These are phyloP conservation scores for Candida jianshihensis DNA, from an alignment of 805 yeast genomes.

Conservation along the genomic window DNA sequence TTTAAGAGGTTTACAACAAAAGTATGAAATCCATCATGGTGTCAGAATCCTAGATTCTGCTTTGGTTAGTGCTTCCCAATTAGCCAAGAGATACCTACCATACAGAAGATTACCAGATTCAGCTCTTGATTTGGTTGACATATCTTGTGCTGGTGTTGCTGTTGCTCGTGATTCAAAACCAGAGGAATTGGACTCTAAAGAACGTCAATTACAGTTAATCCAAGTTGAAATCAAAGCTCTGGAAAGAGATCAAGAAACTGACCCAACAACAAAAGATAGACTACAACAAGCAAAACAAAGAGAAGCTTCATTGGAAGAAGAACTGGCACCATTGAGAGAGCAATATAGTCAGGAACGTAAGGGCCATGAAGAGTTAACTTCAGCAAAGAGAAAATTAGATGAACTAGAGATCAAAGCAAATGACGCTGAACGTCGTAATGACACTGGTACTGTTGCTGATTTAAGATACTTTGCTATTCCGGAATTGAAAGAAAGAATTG, in stretches of 20 bases:
- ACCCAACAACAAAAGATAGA: conserved; percentile 77
- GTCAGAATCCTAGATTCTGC: conserved; percentile 94
- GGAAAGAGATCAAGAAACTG: conserved; percentile 90
- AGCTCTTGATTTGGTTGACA: conserved; percentile 94
- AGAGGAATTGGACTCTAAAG: conserved; percentile 89
- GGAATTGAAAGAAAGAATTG: conserved; percentile 72
- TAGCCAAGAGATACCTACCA: conserved; percentile 90
- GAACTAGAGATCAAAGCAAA: conserved; percentile 88
- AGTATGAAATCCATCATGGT: conserved; percentile 96
- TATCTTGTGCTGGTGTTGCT: conserved; percentile 94
- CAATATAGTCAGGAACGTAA: conserved; percentile 80
- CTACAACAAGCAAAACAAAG: conserved; percentile 70
- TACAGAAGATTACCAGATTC: conserved; percentile 95
- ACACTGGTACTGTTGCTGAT: conserved; percentile 91
- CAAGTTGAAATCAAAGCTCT: conserved; percentile 96
- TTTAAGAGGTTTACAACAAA: conserved; percentile 90
- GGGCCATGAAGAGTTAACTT: conserved; percentile 85
- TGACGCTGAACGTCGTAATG: conserved; percentile 97
- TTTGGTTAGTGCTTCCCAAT: conserved; percentile 85
- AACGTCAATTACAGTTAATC: conserved; percentile 83
- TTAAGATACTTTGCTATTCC: conserved; percentile 96
- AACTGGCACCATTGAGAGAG: conserved; percentile 76
- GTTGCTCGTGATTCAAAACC: conserved; percentile 98
- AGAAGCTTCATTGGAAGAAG: conserved; percentile 79
- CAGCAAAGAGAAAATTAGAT: conserved; percentile 84